Evolutionary conservation across 2,329 filamentous ascomycete species (phyloP), one percentile per base, ranked within the genome.

Genomic region (Neurospora crassa): DNA sequence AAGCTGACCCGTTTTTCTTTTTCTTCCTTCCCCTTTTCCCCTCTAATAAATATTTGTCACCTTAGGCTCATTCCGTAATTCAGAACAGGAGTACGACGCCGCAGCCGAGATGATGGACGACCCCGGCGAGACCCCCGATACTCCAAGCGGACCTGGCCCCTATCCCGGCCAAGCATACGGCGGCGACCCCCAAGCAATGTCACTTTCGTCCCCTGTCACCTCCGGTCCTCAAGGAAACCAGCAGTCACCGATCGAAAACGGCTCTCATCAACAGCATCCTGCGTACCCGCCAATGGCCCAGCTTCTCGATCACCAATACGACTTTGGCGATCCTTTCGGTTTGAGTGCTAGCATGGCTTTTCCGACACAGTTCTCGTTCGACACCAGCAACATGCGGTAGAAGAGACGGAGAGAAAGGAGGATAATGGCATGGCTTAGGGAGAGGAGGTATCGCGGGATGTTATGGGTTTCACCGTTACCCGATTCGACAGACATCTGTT

Each of bases 51-150:
- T 83, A 85, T 88, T 80, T 89, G 86, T 87, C 85, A 85, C 89
- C 85, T 86, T 89, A 89, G 86, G 84, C 86, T 91, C 84, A 92
- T 87, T 85, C 80, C 83, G 81, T 89, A 84, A 78, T 86, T 85
- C 84, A 97, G 95, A 98, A 84, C 94, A 97, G 87, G 95, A 98
- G 85, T 98, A 97, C 83, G 94, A 97, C 80, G 91, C 93, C 70
- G 92, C 93, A 83, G 89, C 88, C 80, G 93, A 95, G 78, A 92
- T 97, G 86, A 89, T 96, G 80, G 94, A 97, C 78, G 92, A 96
- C 73, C 84, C 90, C 75, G 90, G 92, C 72, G 76, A 88, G 90
- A 72, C 75, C 14, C 76, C 79, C 75, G 90, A 93, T 73, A 89
- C 89, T 12, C 87, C 91, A 2, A 82, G 80, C 70, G 90, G 89